Conservation (phyloP, 495 filamentous ascomycete genomes). For the Penicillium subrubescens region DNA sequence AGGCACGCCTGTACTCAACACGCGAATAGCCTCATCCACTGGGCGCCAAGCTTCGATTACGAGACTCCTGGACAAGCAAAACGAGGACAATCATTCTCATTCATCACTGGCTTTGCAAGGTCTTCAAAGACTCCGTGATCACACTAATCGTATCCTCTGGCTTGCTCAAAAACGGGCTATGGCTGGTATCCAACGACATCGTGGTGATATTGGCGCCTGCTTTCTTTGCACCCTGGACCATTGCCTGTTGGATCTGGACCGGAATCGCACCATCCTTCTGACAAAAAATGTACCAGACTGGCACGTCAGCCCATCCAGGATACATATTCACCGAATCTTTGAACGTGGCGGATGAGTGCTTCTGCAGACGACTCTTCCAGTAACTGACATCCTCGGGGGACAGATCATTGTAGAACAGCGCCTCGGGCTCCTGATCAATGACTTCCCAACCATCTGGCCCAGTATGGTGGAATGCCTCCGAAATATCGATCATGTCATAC, state of each 20-base stretch:
- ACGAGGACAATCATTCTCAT: background rate
- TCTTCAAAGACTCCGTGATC: slow-evolving; percentile 3
- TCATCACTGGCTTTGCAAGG: background rate
- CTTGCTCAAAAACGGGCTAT: slow-evolving; percentile 12
- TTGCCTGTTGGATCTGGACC: slow-evolving; percentile 6
- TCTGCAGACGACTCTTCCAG: slow-evolving; percentile 2
- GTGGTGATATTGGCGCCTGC: slow-evolving; percentile 10
- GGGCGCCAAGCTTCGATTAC: background rate
- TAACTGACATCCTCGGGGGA: background rate
- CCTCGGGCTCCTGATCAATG: slow-evolving; percentile 2
- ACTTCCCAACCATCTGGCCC: slow-evolving; percentile 10
- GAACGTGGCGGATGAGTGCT: slow-evolving; percentile 6
- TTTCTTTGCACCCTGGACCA: slow-evolving; percentile 7
- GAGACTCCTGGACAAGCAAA: background rate
- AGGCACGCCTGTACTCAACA: background rate
- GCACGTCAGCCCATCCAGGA: slow-evolving; percentile 15
- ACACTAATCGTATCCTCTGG: background rate
- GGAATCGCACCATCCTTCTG: slow-evolving; percentile 3
- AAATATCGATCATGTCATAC: slow-evolving; percentile 2
- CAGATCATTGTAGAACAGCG: slow-evolving; percentile 13
- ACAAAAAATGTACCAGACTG: slow-evolving; percentile 10
- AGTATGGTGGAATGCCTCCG: background rate
- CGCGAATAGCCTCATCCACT: background rate
- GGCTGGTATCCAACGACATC: background rate
- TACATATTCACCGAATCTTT: slow-evolving; percentile 2